Evolutionary conservation across 1,284 basidiomycete genomes (phyloP).

Genomic region (Cutaneotrichosporon cutaneum): DNA sequence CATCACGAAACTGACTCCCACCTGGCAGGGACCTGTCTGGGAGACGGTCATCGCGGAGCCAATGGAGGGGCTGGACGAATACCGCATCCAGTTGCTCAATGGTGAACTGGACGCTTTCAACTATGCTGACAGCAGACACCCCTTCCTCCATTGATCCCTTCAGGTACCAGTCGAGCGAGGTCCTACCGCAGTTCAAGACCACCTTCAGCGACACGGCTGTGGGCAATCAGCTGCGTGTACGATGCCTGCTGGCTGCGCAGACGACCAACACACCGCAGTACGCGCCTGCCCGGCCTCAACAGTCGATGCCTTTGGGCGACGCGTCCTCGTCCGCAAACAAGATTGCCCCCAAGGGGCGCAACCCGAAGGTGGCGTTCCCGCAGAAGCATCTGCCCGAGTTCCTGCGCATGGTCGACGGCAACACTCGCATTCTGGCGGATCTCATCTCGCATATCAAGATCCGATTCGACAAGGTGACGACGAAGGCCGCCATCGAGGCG

Average conservation of each 20-base stretch:
- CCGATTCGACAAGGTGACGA: constrained; percentile 41
- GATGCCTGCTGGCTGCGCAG: constrained; percentile 34
- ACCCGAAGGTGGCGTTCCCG: constrained; percentile 45
- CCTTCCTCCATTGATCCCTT: constrained; percentile 49
- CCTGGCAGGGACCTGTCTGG: constrained; percentile 49
- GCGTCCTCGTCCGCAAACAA: constrained; percentile 21
- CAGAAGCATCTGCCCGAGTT: constrained; percentile 40
- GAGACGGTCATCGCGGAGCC: constrained; percentile 42
- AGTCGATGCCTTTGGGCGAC: constrained; percentile 23
- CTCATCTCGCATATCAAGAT: constrained; percentile 40
- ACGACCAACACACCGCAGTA: constrained; percentile 14
- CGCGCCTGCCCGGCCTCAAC: constrained; percentile 6
- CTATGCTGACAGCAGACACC: constrained; percentile 36
- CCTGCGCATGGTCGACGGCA: constrained; percentile 41
- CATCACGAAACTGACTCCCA: constrained; percentile 48
- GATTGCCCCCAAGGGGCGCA: background rate
- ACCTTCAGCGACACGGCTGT: constrained; percentile 36
- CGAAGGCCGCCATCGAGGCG: constrained; percentile 50
- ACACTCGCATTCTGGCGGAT: constrained; percentile 39
- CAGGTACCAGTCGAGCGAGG: constrained; percentile 37
- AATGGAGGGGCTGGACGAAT: constrained; percentile 40
- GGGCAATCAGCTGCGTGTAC: constrained; percentile 32
- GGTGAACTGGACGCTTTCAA: constrained; percentile 29
- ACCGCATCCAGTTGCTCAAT: constrained; percentile 50
- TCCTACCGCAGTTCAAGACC: constrained; percentile 33